Evolutionary conservation across 2,329 filamentous ascomycete species (phyloP).

Genomic region (Aspergillus japonicus): DNA sequence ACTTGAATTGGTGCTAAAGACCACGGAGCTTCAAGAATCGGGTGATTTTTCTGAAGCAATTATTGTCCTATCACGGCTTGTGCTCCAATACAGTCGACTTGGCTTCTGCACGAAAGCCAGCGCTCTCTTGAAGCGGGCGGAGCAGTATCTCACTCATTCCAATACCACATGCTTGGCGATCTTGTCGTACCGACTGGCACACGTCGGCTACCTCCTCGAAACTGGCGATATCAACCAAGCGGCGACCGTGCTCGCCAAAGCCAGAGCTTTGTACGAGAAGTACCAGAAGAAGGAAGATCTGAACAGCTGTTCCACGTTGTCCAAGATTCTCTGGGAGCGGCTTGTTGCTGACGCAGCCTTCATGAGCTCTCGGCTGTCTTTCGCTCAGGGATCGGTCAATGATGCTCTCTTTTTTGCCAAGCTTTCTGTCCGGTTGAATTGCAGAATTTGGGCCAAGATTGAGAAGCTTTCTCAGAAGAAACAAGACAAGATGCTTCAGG

Average conservation of each 20-base stretch:
- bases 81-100: conserved; percentile 57
- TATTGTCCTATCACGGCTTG: conserved; percentile 47
- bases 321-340: conserved; percentile 50
- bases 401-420: conserved; percentile 51
- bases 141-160: conserved; percentile 47
- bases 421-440: conserved; percentile 50
- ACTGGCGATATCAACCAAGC: conserved; percentile 65
- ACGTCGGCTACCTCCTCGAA: conserved; percentile 71
- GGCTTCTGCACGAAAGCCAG: conserved; percentile 62
- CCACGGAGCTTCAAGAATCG: conserved; percentile 47
- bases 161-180: conserved; percentile 46
- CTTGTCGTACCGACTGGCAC: conserved; percentile 65
- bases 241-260: conserved; percentile 34
- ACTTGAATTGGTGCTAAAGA: conserved; percentile 50
- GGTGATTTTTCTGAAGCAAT: conserved; percentile 41
- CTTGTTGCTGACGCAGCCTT: conserved; percentile 61
- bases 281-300: conserved; percentile 30
- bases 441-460: conserved; percentile 52
- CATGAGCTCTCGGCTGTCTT: conserved; percentile 63
- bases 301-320: conserved; percentile 37
- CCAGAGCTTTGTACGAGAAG: conserved; percentile 33
- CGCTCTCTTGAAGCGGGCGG: conserved; percentile 58
- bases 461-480: conserved; percentile 45
- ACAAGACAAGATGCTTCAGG: conserved; percentile 27
- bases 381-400: conserved; percentile 53